Conservation (phyloP, 2,329 filamentous ascomycete species). For the Fusarium foetens region DNA sequence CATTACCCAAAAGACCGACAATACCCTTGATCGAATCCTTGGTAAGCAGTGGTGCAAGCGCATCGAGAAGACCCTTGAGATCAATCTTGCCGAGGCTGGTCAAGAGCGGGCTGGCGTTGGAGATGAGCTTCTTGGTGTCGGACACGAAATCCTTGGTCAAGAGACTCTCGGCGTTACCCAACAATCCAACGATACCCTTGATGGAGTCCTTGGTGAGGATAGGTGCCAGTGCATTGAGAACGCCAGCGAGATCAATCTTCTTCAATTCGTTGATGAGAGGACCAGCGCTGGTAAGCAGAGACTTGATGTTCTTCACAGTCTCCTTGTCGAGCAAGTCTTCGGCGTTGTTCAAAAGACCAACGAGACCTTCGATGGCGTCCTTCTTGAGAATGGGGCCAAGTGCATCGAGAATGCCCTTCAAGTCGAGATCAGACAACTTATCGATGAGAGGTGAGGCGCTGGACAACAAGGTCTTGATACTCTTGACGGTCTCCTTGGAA, state of each 20-base stretch:
- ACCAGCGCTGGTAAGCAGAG: slow-evolving; percentile 40
- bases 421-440: slow-evolving; percentile 47
- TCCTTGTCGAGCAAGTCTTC: slow-evolving; percentile 38
- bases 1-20: slow-evolving; percentile 49
- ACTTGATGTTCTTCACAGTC: slow-evolving; percentile 40
- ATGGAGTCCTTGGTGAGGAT: slow-evolving; percentile 47
- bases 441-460: slow-evolving; percentile 43
- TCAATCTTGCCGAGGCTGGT: slow-evolving; percentile 49
- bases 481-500: slow-evolving; percentile 25
- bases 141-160: slow-evolving; percentile 36
- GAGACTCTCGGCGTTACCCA: slow-evolving; percentile 48
- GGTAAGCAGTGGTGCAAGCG: slow-evolving; percentile 44
- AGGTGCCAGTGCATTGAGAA: slow-evolving; percentile 44
- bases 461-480: slow-evolving; percentile 28
- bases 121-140: slow-evolving; percentile 40
- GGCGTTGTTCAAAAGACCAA: slow-evolving; percentile 42
- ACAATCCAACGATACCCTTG: slow-evolving; percentile 46
- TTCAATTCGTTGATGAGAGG: slow-evolving; percentile 47
- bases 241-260: slow-evolving; percentile 49
- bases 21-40: slow-evolving; percentile 46
- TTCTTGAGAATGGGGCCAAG: slow-evolving; percentile 41
- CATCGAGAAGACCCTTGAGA: slow-evolving; percentile 44
- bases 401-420: slow-evolving; percentile 46
- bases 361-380: slow-evolving; percentile 43
- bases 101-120: slow-evolving; percentile 46